These are phyloP conservation scores for Sporothrix variecibatus DNA, from an alignment of 2,329 filamentous ascomycete species.

Conservation along the genomic window DNA sequence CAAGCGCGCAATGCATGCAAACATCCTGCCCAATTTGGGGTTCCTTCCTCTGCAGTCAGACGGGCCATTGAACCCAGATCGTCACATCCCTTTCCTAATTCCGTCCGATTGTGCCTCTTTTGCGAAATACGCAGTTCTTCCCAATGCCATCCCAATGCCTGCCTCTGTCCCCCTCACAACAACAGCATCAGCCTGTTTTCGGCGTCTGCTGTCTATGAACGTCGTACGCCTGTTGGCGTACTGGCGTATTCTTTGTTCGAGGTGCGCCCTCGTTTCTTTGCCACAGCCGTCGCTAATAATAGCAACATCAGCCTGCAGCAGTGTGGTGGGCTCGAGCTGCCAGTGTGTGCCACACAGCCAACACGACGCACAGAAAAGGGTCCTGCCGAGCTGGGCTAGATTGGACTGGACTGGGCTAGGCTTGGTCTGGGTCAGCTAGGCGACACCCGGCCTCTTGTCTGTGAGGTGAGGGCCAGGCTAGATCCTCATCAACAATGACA, in stretches of 20 bases:
- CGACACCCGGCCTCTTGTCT: not conserved
- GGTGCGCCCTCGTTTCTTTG: constrained; percentile 8
- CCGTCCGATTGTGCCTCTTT: not conserved
- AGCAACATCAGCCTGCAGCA: constrained; percentile 14
- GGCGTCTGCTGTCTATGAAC: not conserved
- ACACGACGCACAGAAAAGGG: constrained; percentile 8
- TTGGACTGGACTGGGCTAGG: constrained; percentile 1
- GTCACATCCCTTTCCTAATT: constrained; percentile 3
- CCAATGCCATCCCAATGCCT: not conserved
- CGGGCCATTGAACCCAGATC: constrained; percentile 9
- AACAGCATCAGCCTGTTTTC: not conserved
- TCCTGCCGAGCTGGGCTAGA: not conserved
- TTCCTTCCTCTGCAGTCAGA: constrained; percentile 17
- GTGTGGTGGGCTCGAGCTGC: not conserved
- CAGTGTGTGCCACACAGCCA: not conserved
- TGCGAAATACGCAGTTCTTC: not conserved
- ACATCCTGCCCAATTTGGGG: constrained; percentile 5
- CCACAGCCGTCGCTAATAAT: constrained; percentile 23
- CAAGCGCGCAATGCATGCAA: constrained; percentile 19
- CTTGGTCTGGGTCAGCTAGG: not conserved
- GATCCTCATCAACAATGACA: not conserved
- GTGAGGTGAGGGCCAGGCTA: not conserved
- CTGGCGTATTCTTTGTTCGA: not conserved
- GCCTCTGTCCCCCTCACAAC: not conserved
- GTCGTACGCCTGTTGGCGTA: not conserved